Base-by-base conservation (phyloP, 2,329 filamentous ascomycete species). In the Fusarium keratoplasticum region DNA sequence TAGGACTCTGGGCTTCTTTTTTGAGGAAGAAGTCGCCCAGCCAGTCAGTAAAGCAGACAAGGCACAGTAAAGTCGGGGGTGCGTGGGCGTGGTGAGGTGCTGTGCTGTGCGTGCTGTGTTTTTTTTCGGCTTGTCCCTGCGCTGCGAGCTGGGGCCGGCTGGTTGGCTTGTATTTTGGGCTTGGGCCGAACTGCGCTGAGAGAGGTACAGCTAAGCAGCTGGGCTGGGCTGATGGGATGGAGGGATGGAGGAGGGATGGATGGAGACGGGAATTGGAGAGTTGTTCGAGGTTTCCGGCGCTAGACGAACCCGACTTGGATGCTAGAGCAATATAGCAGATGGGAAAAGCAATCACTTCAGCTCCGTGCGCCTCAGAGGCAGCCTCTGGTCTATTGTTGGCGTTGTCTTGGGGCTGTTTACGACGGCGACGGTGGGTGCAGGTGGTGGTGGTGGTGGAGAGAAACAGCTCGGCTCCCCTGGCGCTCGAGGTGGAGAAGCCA, bases 321-420 rank as follows among this genome's bases (percentile, higher is more conserved):
- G 0, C 27, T 20, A 13, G 27, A 52, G 25, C 47, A 52, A 31
- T 52, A 52, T 52, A 52, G 20, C 8, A 35, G 52, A 25, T 22
- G 29, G 31, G 52, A 59, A 59, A 38, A 42, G 27, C 25, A 29
- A 59, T 59, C 47, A 27, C 57, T 59, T 57, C 29, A 58, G 55
- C 54, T 50, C 42, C 20, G 47, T 55, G 50, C 52, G 52, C 36
- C 27, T 44, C 57, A 50, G 71, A 74, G 68, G 71, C 64, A 74
- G 60, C 71, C 71, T 57, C 38, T 31, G 47, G 70, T 69, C 71
- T 73, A 73, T 74, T 74, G 71, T 74, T 74, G 71, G 71, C 71
- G 71, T 29, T 29, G 47, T 52, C 47, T 25, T 50, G 44, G 22
- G 58, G 42, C 67, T 75, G 65, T 74, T 75, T 70, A 70, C 66